A percentile compares a stretch with the other conserved stretches of the same genome.
phyloP scores from a whole-genome alignment of 1,284 basidiomycete species.

The Rhodotorula sp. region DNA sequence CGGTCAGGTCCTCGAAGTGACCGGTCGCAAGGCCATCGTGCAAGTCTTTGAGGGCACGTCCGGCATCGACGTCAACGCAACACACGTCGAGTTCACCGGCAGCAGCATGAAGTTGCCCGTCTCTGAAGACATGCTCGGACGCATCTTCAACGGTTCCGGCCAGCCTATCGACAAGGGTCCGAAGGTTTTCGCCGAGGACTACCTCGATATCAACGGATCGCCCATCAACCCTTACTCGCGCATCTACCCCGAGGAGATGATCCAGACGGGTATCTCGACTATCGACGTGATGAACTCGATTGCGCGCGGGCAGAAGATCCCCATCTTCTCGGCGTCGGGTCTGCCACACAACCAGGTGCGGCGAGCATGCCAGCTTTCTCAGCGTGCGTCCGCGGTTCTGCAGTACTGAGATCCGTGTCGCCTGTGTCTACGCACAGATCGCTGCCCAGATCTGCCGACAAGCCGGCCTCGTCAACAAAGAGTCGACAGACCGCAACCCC shows the following conservation, averaged over 20 bases:
- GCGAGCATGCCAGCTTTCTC: not conserved
- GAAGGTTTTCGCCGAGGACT: slow-evolving; percentile 98
- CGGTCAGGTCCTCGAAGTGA: slow-evolving; percentile 97
- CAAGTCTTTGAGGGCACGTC: slow-evolving; percentile 99
- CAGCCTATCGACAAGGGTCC: slow-evolving; percentile 98
- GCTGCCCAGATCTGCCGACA: slow-evolving; percentile 99
- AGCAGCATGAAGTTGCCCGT: slow-evolving; percentile 98
- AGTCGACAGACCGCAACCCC: slow-evolving; percentile 41
- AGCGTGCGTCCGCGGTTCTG: slow-evolving; percentile 3
- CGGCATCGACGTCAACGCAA: slow-evolving; percentile 94
- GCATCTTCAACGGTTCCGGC: slow-evolving; percentile 98
- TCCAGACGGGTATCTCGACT: slow-evolving; percentile 99
- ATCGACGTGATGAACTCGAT: slow-evolving; percentile 99
- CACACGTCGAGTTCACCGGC: slow-evolving; percentile 97
- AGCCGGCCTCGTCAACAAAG: slow-evolving; percentile 84
- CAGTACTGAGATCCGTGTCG: not conserved
- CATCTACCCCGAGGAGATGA: slow-evolving; percentile 99
- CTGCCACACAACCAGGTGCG: slow-evolving; percentile 94
- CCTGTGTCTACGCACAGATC: slow-evolving; percentile 60
- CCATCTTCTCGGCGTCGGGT: slow-evolving; percentile 99
- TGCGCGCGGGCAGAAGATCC: slow-evolving; percentile 99
- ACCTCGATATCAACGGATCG: slow-evolving; percentile 97
- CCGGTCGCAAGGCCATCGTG: slow-evolving; percentile 98
- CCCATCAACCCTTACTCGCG: slow-evolving; percentile 99
- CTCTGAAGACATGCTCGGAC: slow-evolving; percentile 98